phyloP scores from a whole-genome alignment of 257 asterid species.

The Datura wrightii region DNA sequence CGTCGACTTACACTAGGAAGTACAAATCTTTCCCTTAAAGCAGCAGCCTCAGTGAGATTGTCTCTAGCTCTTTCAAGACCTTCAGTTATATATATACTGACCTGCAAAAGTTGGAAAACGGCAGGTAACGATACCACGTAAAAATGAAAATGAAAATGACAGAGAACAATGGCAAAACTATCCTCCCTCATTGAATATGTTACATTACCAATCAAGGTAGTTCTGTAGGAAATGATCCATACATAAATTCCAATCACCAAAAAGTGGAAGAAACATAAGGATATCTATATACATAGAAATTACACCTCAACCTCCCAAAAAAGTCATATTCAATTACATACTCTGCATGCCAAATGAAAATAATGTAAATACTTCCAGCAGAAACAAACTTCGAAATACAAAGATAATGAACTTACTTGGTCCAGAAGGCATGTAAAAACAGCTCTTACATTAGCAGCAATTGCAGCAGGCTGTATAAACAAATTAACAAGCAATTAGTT shows the following conservation, averaged over 20 bases:
- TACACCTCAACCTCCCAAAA: background rate
- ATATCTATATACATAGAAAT: background rate
- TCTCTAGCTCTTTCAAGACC: constrained; percentile 98
- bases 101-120: constrained; percentile 57
- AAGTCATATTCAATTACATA: background rate
- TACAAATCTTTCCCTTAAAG: constrained; percentile 93
- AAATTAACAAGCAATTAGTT: constrained; percentile 35
- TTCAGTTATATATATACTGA: constrained; percentile 83
- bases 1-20: constrained; percentile 86
- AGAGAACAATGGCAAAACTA: background rate
- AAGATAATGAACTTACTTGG: constrained; percentile 62
- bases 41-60: constrained; percentile 92
- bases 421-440: constrained; percentile 93
- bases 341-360: background rate
- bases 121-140: constrained; percentile 15
- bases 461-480: constrained; percentile 77
- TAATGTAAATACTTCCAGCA: constrained; percentile 29
- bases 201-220: background rate
- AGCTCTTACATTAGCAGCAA: constrained; percentile 85
- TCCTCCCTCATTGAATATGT: constrained; percentile 9
- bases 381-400: constrained; percentile 35
- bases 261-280: constrained; percentile 6
- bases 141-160: background rate
- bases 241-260: background rate
- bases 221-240: constrained; percentile 6